Conservation (phyloP, 2,329 filamentous ascomycete genomes). For the Westerdykella sp. region DNA sequence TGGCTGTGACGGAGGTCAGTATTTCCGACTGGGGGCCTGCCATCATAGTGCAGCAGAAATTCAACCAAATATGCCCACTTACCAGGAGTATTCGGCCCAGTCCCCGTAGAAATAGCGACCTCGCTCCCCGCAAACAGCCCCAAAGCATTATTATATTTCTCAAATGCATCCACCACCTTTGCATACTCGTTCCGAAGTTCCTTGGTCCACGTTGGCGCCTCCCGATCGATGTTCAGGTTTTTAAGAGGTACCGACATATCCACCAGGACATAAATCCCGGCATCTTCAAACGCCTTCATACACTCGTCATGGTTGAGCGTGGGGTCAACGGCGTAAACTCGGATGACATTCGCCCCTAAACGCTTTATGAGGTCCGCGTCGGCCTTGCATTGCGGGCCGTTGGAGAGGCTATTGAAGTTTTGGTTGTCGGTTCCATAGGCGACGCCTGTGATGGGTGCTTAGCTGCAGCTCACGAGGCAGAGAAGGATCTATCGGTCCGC, state of each 20-base stretch:
- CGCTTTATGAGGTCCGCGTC: conserved; percentile 6
- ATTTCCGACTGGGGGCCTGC: neutral
- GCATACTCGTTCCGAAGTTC: conserved; percentile 1
- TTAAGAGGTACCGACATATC: conserved; percentile 5
- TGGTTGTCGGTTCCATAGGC: neutral
- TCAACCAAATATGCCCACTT: neutral
- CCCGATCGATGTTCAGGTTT: too few species aligned
- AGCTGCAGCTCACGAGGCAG: neutral
- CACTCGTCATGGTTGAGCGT: conserved; percentile 10
- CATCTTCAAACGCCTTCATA: conserved; percentile 8
- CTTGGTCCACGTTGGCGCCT: neutral
- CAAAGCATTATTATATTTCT: conserved; percentile 2
- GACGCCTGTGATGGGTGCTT: conserved; percentile 2
- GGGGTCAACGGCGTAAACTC: conserved; percentile 8
- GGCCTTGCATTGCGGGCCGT: conserved; percentile 7
- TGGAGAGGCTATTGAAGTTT: conserved; percentile 3
- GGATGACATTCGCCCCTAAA: conserved; percentile 8
- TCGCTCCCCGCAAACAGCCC: conserved; percentile 7
- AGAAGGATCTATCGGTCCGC: neutral
- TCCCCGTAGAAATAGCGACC: conserved; percentile 4
- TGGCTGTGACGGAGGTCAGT: conserved; percentile 31
- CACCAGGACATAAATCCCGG: conserved; percentile 10
- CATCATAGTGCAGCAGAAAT: neutral
- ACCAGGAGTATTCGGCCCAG: neutral
- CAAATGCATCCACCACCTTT: conserved; percentile 3